Percentiles rank a stretch among this genome's conserved stretches.
These are phyloP conservation scores for Hypoxylon sp. DNA, from an alignment of 2,329 filamentous ascomycete genomes.

Conservation along the genomic window DNA sequence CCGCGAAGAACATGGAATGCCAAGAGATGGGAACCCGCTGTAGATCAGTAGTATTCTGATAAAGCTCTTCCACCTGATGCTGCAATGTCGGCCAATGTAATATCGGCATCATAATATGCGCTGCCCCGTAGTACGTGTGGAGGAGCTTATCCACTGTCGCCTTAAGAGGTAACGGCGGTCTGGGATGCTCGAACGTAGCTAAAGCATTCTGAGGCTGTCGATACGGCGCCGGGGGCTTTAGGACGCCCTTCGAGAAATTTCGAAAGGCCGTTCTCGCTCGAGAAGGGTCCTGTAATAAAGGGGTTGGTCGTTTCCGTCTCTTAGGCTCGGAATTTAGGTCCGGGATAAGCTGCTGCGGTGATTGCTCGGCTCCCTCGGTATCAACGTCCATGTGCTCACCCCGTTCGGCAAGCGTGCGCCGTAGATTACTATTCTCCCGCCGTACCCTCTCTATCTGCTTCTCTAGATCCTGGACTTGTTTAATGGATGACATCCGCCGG, in stretches of 20 bases:
- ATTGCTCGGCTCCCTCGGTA: constrained; percentile 62
- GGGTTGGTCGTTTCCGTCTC: constrained; percentile 70
- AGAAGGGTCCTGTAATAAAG: constrained; percentile 74
- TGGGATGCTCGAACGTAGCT: constrained; percentile 62
- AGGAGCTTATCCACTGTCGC: constrained; percentile 79
- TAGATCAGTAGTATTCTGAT: constrained; percentile 73
- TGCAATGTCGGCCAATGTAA: constrained; percentile 90
- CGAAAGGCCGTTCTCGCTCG: constrained; percentile 79
- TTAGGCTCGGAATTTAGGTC: constrained; percentile 75
- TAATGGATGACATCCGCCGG: constrained; percentile 98
- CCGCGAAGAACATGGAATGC: constrained; percentile 83
- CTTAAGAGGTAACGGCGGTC: constrained; percentile 78
- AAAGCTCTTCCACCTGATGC: constrained; percentile 80
- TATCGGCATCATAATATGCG: constrained; percentile 86
- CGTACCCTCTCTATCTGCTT: constrained; percentile 86
- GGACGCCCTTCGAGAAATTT: constrained; percentile 80
- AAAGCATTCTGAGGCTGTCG: constrained; percentile 62
- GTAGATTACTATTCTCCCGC: constrained; percentile 82
- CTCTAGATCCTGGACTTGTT: constrained; percentile 97
- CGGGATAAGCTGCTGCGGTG: constrained; percentile 70
- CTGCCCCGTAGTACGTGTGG: constrained; percentile 78
- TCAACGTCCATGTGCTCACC: constrained; percentile 66
- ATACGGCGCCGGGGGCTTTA: constrained; percentile 80
- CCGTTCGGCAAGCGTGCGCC: constrained; percentile 70
- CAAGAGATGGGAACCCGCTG: constrained; percentile 75